Conservation (phyloP, 768 basidiomycete genomes). For the Tricholoma matsutake region DNA sequence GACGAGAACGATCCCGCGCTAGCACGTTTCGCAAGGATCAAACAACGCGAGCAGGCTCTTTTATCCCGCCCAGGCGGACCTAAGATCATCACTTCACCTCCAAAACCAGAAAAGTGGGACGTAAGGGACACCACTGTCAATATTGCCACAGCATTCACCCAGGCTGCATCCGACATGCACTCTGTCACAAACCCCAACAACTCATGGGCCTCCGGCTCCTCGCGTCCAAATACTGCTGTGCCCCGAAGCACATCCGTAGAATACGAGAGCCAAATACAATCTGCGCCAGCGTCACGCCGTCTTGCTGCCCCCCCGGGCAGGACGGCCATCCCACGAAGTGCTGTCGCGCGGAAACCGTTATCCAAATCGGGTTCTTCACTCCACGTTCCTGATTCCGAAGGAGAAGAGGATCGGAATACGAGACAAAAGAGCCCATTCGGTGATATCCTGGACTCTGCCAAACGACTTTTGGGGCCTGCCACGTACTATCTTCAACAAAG, state of each 20-base stretch:
- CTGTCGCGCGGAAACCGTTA: slow-evolving; percentile 42
- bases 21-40: slow-evolving; percentile 40
- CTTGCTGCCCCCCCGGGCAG: slow-evolving; percentile 57
- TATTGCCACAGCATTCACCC: slow-evolving; percentile 76
- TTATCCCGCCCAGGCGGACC: slow-evolving; percentile 33
- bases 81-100: slow-evolving; percentile 42
- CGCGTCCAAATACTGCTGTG: slow-evolving; percentile 41
- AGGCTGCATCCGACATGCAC: slow-evolving; percentile 58
- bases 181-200: slow-evolving; percentile 51
- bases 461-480: slow-evolving; percentile 50
- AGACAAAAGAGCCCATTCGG: slow-evolving; percentile 73
- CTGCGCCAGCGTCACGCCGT: slow-evolving; percentile 46
- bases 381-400: slow-evolving; percentile 69
- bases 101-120: slow-evolving; percentile 67
- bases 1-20: slow-evolving; percentile 40
- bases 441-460: slow-evolving; percentile 53
- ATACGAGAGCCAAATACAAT: slow-evolving; percentile 65
- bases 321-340: slow-evolving; percentile 30
- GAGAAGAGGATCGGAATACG: slow-evolving; percentile 44
- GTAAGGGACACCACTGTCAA: slow-evolving; percentile 86
- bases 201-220: slow-evolving; percentile 65
- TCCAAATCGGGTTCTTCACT: slow-evolving; percentile 53
- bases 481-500: slow-evolving; percentile 65
- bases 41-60: slow-evolving; percentile 38
- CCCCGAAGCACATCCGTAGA: slow-evolving; percentile 79